Conservation (phyloP, 495 filamentous ascomycete genomes). For the Neurospora sp. region DNA sequence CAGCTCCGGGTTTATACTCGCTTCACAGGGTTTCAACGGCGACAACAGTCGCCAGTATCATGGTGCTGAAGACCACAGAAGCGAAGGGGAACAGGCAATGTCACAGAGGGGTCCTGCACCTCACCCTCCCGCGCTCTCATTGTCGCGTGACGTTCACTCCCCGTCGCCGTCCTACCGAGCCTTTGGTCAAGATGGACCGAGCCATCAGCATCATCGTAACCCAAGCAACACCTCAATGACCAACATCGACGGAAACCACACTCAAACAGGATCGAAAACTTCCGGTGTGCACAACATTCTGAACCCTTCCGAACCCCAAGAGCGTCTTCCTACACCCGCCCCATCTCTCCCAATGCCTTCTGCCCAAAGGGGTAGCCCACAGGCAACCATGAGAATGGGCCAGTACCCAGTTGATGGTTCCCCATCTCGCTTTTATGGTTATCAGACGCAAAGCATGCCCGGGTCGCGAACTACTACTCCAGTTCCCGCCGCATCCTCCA, state of each 20-base stretch:
- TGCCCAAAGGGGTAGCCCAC: slow-evolving; percentile 4
- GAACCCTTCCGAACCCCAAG: slow-evolving; percentile 33
- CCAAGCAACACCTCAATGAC: slow-evolving; percentile 13
- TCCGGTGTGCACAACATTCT: slow-evolving; percentile 43
- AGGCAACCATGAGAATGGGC: slow-evolving; percentile 14
- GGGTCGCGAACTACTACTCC: background rate
- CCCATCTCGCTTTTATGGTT: slow-evolving; percentile 21
- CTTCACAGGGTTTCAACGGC: slow-evolving; percentile 8
- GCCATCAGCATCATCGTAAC: slow-evolving; percentile 20
- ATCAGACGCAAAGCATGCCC: slow-evolving; percentile 17
- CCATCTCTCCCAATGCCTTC: slow-evolving; percentile 9
- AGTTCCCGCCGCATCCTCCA: slow-evolving; percentile 14
- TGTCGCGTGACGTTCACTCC: slow-evolving; percentile 15
- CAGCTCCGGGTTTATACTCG: slow-evolving; percentile 14
- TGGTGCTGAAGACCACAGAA: slow-evolving; percentile 35
- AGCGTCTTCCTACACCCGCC: slow-evolving; percentile 9
- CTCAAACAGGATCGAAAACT: slow-evolving; percentile 29
- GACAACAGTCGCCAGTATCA: slow-evolving; percentile 41
- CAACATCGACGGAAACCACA: slow-evolving; percentile 23
- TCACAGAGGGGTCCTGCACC: slow-evolving; percentile 44
- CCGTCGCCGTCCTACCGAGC: slow-evolving; percentile 18
- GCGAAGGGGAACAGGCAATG: slow-evolving; percentile 51
- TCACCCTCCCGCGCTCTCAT: slow-evolving; percentile 31
- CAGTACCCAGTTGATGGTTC: slow-evolving; percentile 21
- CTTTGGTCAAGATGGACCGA: slow-evolving; percentile 15